Evolutionary conservation across 805 yeast genomes (phyloP).

Genomic region (Wickerhamomyces ciferrii): DNA sequence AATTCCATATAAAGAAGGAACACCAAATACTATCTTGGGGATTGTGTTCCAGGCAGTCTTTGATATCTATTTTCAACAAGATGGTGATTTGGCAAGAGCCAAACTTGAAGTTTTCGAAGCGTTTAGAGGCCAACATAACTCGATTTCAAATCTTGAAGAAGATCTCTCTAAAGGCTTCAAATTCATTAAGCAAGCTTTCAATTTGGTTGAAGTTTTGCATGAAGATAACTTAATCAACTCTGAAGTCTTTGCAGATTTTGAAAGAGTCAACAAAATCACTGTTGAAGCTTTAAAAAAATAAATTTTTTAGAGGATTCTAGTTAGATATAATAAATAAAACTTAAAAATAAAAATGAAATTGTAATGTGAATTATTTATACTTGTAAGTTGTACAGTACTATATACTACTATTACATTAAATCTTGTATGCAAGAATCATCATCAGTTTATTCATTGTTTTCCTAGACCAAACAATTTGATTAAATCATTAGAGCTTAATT

Average conservation of each 20-base stretch:
- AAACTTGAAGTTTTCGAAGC: not conserved
- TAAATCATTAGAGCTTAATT: not conserved
- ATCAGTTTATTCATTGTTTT: not conserved
- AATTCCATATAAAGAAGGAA: constrained; percentile 54
- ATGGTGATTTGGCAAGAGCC: not conserved
- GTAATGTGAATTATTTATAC: too few species aligned
- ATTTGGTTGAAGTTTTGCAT: constrained; percentile 2
- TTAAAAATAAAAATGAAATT: too few species aligned
- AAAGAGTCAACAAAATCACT: constrained; percentile 3
- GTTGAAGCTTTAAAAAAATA: not conserved
- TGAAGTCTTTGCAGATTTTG: constrained; percentile 1
- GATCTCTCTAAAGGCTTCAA: constrained; percentile 6
- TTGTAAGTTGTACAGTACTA: too few species aligned
- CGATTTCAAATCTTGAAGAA: constrained; percentile 1
- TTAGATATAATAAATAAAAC: not conserved
- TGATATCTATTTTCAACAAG: constrained; percentile 9
- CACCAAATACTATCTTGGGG: constrained; percentile 62
- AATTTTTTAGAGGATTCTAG: not conserved
- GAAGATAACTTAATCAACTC: constrained; percentile 2
- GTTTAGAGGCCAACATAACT: not conserved
- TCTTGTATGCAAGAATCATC: not conserved
- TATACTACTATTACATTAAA: too few species aligned
- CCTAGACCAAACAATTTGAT: constrained; percentile 1
- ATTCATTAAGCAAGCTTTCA: constrained; percentile 4
- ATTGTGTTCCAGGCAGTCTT: constrained; percentile 44